Percentiles rank a stretch among this genome's conserved stretches.
These are phyloP conservation scores for Nannochloris sp. DNA, from an alignment of 139 green algal genomes.

Conservation along the genomic window DNA sequence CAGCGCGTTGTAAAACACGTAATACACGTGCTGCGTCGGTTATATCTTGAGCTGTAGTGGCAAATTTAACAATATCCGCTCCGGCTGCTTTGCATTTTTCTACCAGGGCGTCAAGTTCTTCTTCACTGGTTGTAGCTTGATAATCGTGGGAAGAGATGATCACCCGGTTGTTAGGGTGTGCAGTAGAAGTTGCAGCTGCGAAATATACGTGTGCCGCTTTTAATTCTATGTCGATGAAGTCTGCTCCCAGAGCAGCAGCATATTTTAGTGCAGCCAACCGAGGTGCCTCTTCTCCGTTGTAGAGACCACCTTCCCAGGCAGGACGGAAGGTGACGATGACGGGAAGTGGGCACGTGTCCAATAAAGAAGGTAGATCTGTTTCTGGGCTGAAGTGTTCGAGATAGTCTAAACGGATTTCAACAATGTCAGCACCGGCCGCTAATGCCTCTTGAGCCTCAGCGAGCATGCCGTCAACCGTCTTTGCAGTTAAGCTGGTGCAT, in stretches of 20 bases:
- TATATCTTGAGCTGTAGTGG: constrained; percentile 80
- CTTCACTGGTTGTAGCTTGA: constrained; percentile 51
- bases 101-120: constrained; percentile 55
- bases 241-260: constrained; percentile 61
- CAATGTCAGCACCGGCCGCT: constrained; percentile 57
- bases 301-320: constrained; percentile 87
- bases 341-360: constrained; percentile 50
- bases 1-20: constrained; percentile 40
- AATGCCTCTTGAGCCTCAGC: constrained; percentile 57
- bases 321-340: constrained; percentile 82
- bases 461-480: constrained; percentile 49
- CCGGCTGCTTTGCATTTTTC: constrained; percentile 48
- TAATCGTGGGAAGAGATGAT: constrained; percentile 97
- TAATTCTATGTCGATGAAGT: constrained; percentile 90
- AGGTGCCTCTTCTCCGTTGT: constrained; percentile 63
- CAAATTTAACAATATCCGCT: constrained; percentile 90
- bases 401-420: constrained; percentile 87
- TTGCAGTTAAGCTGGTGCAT: constrained; percentile 63
- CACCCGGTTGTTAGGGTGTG: constrained; percentile 46
- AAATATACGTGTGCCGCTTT: constrained; percentile 71
- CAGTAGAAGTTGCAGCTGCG: background rate
- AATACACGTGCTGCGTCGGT: constrained; percentile 66
- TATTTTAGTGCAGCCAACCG: constrained; percentile 66
- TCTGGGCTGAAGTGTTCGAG: constrained; percentile 37
- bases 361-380: constrained; percentile 50